Evolutionary conservation across 306 rosid species (phyloP), one percentile per base, ranked within the genome.

Genomic region (Canavalia ensiformis): DNA sequence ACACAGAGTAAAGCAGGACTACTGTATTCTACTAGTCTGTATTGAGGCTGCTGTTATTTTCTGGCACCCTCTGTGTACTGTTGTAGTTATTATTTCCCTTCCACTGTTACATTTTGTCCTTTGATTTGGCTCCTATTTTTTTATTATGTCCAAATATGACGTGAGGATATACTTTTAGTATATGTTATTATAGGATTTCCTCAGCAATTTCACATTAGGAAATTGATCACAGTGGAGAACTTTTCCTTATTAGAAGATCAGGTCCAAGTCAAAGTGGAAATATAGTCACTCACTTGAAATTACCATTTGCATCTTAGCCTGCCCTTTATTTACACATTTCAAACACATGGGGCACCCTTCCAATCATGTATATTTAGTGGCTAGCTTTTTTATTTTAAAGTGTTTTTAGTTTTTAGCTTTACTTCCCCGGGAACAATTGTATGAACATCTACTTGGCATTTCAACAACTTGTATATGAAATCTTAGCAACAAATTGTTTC

Each of bases 401-500:
- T 18, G 25, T 18, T 18, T 18, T 18, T 18, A 18, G 47, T 47
- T 81, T 33, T 30, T 1, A 47, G 3, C 11, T 46, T 39, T 44
- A 6, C 62, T 60, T 33, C 6, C 39, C 68, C 12, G 64, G 70
- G 45, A 62, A 55, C 51, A 54, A 45, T 55, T 45, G 35, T 45
- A 67, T 55, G 6, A 7, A 41, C 18, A 55, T 49, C 47, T 18
- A 58, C 2, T 8, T 3, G 3, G 63, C 60, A 47, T 6, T 82
- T 76, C 4, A 31, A 2, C 29, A 34, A 9, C 56, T 37, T 82
- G 68, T 34, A 44, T 64, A 8, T 77, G 75, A 33, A 77, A 25
- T 72, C n/a, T 64, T 64, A 62, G 33, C 29, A 45, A 68, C 35
- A 62, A 18, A 1, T 35, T 78, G 74, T 58, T 64, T 83, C 31